Percentiles rank a stretch among this genome's conserved stretches.
Conservation (phyloP, 2,329 filamentous ascomycete species). For the Raffaelea arxii region DNA sequence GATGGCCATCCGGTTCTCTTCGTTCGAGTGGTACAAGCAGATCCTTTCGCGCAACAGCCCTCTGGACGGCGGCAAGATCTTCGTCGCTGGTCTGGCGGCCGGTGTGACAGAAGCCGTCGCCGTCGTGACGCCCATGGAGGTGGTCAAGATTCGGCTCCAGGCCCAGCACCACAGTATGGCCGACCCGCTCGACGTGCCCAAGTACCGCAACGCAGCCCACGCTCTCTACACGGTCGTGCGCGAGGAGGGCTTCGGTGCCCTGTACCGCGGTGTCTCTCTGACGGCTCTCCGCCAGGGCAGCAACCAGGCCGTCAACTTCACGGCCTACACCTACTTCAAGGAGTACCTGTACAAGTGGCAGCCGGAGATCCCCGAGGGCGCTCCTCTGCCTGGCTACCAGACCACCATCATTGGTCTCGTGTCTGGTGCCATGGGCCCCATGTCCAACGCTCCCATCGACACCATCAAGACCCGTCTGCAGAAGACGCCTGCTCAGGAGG, state of each 20-base stretch:
- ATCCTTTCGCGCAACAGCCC: slow-evolving; percentile 61
- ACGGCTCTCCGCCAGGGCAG: slow-evolving; percentile 90
- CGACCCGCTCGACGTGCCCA: slow-evolving; percentile 89
- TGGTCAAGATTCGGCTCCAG: slow-evolving; percentile 96
- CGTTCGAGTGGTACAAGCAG: slow-evolving; percentile 93
- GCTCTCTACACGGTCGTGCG: slow-evolving; percentile 77
- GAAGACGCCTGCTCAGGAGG: slow-evolving; percentile 72
- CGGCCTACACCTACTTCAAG: slow-evolving; percentile 92
- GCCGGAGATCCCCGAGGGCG: slow-evolving; percentile 49
- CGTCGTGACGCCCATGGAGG: slow-evolving; percentile 97
- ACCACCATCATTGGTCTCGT: slow-evolving; percentile 87
- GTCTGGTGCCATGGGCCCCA: slow-evolving; percentile 85
- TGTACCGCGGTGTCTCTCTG: slow-evolving; percentile 89
- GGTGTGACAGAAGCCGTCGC: slow-evolving; percentile 94
- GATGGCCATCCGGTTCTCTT: slow-evolving; percentile 98
- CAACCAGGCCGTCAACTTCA: slow-evolving; percentile 99
- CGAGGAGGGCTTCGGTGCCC: slow-evolving; percentile 78
- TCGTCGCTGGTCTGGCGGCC: slow-evolving; percentile 68
- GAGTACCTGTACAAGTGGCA: slow-evolving; percentile 63
- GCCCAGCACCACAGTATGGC: slow-evolving; percentile 97
- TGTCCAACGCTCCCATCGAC: slow-evolving; percentile 96
- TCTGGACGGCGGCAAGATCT: slow-evolving; percentile 57
- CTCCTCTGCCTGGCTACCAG: slow-evolving; percentile 72
- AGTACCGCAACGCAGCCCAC: slow-evolving; percentile 90
- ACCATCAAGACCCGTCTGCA: slow-evolving; percentile 98